A percentile compares a stretch with the other conserved stretches of the same genome.
Conservation (phyloP, 108 stramenopile genomes). For the Nitzschia putrida region DNA sequence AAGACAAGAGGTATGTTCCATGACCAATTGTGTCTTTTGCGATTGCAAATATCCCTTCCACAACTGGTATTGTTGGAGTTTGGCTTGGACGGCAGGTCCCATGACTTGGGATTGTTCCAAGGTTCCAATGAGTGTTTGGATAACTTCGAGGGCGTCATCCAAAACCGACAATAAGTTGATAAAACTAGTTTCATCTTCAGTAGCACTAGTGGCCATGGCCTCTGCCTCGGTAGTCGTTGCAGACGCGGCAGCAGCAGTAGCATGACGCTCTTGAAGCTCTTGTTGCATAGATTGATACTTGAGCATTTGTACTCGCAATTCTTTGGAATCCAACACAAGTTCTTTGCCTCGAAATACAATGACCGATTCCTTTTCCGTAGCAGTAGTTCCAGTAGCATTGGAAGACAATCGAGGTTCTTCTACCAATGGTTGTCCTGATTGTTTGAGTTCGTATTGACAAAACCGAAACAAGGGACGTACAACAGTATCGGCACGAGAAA, state of each 20-base stretch:
- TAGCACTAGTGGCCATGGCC: too few species aligned
- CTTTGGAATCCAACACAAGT: slow-evolving; percentile 54
- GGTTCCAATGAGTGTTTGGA: slow-evolving; percentile 44
- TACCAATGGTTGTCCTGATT: slow-evolving; percentile 31
- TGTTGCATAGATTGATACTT: slow-evolving; percentile 39
- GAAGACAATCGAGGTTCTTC: slow-evolving; percentile 33
- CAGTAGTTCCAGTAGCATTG: neutral
- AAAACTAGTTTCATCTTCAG: slow-evolving; percentile 42
- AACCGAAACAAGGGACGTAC: slow-evolving; percentile 72
- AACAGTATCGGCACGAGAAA: slow-evolving; percentile 67
- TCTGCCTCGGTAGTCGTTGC: neutral
- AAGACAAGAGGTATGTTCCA: slow-evolving; percentile 35
- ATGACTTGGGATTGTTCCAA: slow-evolving; percentile 45
- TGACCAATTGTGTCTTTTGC: slow-evolving; percentile 53
- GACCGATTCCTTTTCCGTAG: slow-evolving; percentile 13
- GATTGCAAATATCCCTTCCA: slow-evolving; percentile 69
- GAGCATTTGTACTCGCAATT: slow-evolving; percentile 45
- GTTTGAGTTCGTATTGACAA: slow-evolving; percentile 74
- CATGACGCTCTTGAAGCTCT: slow-evolving; percentile 22
- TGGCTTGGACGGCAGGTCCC: slow-evolving; percentile 74
- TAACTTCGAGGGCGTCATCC: slow-evolving; percentile 69
- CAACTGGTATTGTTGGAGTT: slow-evolving; percentile 56
- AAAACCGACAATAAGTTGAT: slow-evolving; percentile 63
- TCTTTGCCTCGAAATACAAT: slow-evolving; percentile 64
- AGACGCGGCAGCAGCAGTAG: neutral